A percentile compares a stretch with the other conserved stretches of the same genome.
Conservation (phyloP, 139 green algal species). For the Chlorella sp. region DNA sequence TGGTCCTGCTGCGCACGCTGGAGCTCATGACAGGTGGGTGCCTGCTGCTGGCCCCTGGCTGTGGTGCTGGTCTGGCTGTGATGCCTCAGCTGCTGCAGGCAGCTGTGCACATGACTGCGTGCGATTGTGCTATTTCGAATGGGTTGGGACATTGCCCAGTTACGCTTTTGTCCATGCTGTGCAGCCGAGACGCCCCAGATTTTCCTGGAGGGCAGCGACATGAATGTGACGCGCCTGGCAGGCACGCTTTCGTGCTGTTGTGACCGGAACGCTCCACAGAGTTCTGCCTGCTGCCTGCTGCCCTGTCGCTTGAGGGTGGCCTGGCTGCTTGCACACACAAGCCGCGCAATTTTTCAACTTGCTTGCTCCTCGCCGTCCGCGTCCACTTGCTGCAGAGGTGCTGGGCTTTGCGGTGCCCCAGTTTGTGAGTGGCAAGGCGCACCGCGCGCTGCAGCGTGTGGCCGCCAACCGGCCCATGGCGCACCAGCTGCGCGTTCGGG, state of each 20-base stretch:
- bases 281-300: neutral
- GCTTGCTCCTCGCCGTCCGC: too few species aligned
- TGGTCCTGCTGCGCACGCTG: slow-evolving; percentile 73
- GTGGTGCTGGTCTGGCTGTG: neutral
- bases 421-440: slow-evolving; percentile 39
- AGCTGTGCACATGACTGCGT: too few species aligned
- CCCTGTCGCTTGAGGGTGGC: neutral
- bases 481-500: neutral
- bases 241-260: neutral
- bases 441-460: slow-evolving; percentile 1
- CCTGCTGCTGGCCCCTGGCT: neutral
- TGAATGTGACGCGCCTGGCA: slow-evolving; percentile 73
- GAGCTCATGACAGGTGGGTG: slow-evolving; percentile 66
- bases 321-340: neutral
- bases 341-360: neutral
- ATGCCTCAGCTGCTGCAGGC: neutral
- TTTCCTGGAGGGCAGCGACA: slow-evolving; percentile 21
- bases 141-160: slow-evolving; percentile 35
- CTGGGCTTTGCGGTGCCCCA: slow-evolving; percentile 82
- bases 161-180: neutral
- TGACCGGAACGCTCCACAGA: neutral
- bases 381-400: slow-evolving; percentile 53
- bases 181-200: slow-evolving; percentile 33
- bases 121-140: too few species aligned
- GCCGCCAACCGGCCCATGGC: neutral